A percentile compares a stretch with the other conserved stretches of the same genome.
phyloP scores from a whole-genome alignment of 352 stramenopile species.

The Phytophthora quininea region DNA sequence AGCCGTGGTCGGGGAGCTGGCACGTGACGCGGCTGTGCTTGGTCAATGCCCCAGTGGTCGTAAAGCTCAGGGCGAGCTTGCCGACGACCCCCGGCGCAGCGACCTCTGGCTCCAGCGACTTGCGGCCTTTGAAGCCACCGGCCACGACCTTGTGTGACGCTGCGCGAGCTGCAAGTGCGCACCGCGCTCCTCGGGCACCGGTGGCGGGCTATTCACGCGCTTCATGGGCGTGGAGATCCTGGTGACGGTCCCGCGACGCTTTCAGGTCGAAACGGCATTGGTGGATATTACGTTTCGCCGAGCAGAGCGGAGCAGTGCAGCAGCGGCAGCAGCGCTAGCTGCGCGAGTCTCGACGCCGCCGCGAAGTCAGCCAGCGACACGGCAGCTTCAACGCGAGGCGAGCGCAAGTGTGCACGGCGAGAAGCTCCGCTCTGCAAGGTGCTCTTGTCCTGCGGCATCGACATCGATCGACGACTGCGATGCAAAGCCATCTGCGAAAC shows the following conservation, averaged over 20 bases:
- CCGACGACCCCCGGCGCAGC: conserved; percentile 53
- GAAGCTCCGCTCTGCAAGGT: neutral
- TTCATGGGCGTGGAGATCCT: conserved; percentile 14
- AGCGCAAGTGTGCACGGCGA: neutral
- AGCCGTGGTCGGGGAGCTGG: conserved; percentile 62
- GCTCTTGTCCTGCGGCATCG: neutral
- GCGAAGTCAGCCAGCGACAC: neutral
- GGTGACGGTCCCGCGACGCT: too few relatives aligned
- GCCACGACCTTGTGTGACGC: conserved; percentile 66
- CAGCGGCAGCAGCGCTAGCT: too few relatives aligned
- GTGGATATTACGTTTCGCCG: too few relatives aligned
- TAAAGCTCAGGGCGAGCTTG: conserved; percentile 60
- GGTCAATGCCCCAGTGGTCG: conserved; percentile 38
- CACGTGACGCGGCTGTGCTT: conserved; percentile 57
- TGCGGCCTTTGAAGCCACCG: conserved; percentile 51
- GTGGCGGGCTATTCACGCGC: conserved; percentile 17
- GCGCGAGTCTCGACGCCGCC: neutral
- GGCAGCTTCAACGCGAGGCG: neutral
- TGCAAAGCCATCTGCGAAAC: neutral
- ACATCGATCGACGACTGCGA: neutral
- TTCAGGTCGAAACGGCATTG: too few relatives aligned
- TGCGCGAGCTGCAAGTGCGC: conserved; percentile 74
- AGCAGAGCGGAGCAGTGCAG: neutral
- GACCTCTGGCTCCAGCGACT: conserved; percentile 51
- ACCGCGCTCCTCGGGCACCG: conserved; percentile 46